phyloP scores from a whole-genome alignment of 1,284 basidiomycete species.

The Anthracocystis panici-leucophaei region DNA sequence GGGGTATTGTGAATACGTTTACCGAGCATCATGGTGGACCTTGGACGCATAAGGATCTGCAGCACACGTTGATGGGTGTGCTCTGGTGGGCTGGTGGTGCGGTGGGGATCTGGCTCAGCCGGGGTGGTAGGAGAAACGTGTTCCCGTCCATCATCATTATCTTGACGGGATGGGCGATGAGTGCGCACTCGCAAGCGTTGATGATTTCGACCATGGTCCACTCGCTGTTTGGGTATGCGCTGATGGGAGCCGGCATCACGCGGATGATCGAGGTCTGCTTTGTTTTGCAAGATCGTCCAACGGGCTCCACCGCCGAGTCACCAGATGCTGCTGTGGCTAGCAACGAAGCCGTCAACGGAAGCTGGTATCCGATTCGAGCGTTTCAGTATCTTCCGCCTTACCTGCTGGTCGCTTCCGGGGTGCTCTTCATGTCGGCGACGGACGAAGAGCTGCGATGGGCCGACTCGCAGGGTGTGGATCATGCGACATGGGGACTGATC shows the following conservation, averaged over 20 bases:
- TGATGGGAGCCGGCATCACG: slow-evolving; percentile 85
- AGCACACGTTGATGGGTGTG: slow-evolving; percentile 79
- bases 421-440: slow-evolving; percentile 68
- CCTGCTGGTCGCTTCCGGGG: slow-evolving; percentile 59
- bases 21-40: slow-evolving; percentile 75
- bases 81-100: slow-evolving; percentile 88
- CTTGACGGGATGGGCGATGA: slow-evolving; percentile 88
- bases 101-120: slow-evolving; percentile 85
- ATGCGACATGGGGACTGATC: slow-evolving; percentile 67
- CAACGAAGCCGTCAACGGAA: slow-evolving; percentile 33
- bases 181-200: slow-evolving; percentile 85
- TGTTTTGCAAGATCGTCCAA: slow-evolving; percentile 71
- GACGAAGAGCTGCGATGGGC: slow-evolving; percentile 69
- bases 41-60: slow-evolving; percentile 87
- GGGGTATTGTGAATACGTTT: slow-evolving; percentile 89
- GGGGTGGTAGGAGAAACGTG: slow-evolving; percentile 85
- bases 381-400: slow-evolving; percentile 67
- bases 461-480: slow-evolving; percentile 60
- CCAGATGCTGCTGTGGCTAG: slow-evolving; percentile 9
- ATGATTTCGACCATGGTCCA: slow-evolving; percentile 76
- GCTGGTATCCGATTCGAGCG: slow-evolving; percentile 52
- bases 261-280: slow-evolving; percentile 91
- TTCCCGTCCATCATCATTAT: slow-evolving; percentile 83
- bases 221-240: slow-evolving; percentile 82
- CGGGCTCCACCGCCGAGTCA: slow-evolving; percentile 40